Evolutionary conservation across 352 stramenopile species (phyloP).

Genomic region (Pythium scleroteichum): DNA sequence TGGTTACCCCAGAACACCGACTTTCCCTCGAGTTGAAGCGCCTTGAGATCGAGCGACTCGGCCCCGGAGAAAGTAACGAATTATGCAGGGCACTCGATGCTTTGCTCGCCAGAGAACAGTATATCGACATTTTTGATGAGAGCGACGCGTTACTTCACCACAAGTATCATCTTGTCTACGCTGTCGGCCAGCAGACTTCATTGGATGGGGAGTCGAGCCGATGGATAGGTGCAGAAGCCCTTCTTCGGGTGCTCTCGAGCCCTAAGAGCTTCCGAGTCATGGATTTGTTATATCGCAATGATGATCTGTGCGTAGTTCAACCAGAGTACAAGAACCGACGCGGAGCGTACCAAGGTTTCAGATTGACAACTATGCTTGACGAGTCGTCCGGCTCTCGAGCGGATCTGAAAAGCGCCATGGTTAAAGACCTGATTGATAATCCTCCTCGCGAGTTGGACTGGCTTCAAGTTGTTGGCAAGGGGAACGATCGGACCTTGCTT

Average conservation of each 20-base stretch:
- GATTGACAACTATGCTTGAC: constrained; percentile 29
- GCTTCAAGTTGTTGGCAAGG: constrained; percentile 37
- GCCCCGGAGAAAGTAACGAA: not conserved
- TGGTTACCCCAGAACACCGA: constrained; percentile 84
- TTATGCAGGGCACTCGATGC: constrained; percentile 29
- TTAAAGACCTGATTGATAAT: constrained; percentile 59
- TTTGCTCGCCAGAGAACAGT: constrained; percentile 48
- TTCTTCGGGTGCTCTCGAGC: constrained; percentile 33
- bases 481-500: constrained; percentile 27
- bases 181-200: constrained; percentile 44
- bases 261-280: constrained; percentile 12
- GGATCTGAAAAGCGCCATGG: constrained; percentile 43
- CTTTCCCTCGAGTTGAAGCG: constrained; percentile 88
- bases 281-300: constrained; percentile 35
- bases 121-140: constrained; percentile 88
- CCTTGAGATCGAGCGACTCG: constrained; percentile 36
- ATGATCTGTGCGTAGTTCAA: constrained; percentile 35
- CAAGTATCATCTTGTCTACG: constrained; percentile 89
- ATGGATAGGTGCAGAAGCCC: constrained; percentile 51
- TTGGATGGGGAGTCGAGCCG: constrained; percentile 51
- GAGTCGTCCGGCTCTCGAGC: constrained; percentile 18
- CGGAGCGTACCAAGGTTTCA: constrained; percentile 46
- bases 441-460: constrained; percentile 66
- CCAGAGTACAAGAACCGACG: constrained; percentile 36
- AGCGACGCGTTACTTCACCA: constrained; percentile 86